Conservation (phyloP, 352 stramenopile genomes). For the Pythium aquatile region DNA sequence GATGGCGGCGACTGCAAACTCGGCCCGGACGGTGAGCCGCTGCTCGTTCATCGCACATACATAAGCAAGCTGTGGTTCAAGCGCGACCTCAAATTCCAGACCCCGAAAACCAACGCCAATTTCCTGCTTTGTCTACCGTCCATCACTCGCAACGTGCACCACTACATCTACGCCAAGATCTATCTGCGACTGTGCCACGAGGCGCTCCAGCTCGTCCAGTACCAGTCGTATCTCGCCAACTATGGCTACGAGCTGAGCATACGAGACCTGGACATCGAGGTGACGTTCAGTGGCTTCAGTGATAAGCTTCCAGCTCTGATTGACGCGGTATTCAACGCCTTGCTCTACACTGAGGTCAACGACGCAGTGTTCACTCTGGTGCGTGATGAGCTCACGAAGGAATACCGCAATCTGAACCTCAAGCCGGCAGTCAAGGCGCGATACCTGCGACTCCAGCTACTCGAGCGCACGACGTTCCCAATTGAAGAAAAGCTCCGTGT, state of each 20-base stretch:
- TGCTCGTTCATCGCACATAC: conserved; percentile 28
- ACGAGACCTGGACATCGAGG: conserved; percentile 65
- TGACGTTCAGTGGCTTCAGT: conserved; percentile 69
- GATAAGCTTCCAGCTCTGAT: conserved; percentile 64
- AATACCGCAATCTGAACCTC: conserved; percentile 69
- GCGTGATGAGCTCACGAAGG: conserved; percentile 53
- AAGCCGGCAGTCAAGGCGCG: conserved; percentile 64
- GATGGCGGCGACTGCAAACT: conserved; percentile 6
- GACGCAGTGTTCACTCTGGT: conserved; percentile 43
- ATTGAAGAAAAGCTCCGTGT: conserved; percentile 56
- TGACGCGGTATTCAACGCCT: conserved; percentile 37
- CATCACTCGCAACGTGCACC: conserved; percentile 38
- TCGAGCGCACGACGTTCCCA: conserved; percentile 57
- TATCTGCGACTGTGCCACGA: conserved; percentile 68
- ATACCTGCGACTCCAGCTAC: conserved; percentile 67
- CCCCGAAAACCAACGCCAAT: conserved; percentile 68
- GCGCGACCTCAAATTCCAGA: conserved; percentile 54
- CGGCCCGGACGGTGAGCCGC: conserved; percentile 29
- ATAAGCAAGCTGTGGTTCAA: conserved; percentile 79
- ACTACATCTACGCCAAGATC: conserved; percentile 60
- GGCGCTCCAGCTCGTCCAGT: conserved; percentile 59
- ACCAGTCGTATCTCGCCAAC: conserved; percentile 62
- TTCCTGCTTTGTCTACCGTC: conserved; percentile 60
- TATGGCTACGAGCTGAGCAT: conserved; percentile 55
- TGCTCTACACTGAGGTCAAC: conserved; percentile 39